Evolutionary conservation across 2,329 filamentous ascomycete genomes (phyloP).

Genomic region (Talaromyces piceae): DNA sequence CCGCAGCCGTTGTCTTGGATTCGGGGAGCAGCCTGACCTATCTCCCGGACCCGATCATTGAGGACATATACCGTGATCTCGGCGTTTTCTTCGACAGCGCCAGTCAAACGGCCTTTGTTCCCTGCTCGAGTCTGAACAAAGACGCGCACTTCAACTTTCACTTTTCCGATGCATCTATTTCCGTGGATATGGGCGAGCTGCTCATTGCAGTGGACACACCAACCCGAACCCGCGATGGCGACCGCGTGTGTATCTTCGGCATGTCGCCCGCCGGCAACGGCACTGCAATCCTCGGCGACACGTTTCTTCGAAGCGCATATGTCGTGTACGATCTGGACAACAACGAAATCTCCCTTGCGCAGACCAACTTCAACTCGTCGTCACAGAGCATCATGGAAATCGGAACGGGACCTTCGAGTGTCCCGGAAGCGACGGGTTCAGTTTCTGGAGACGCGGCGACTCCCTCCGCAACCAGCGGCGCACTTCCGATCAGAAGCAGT

Average conservation of each 20-base stretch:
- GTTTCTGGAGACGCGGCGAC: too few species aligned
- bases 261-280: slow-evolving; percentile 44
- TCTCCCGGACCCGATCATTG: slow-evolving; percentile 27
- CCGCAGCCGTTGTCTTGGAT: slow-evolving; percentile 34
- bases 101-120: slow-evolving; percentile 47
- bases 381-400: slow-evolving; percentile 47
- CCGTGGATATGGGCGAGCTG: slow-evolving; percentile 49
- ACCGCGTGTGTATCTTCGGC: slow-evolving; percentile 39
- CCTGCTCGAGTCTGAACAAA: slow-evolving; percentile 46
- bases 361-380: slow-evolving; percentile 54
- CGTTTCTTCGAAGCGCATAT: slow-evolving; percentile 56
- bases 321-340: slow-evolving; percentile 55
- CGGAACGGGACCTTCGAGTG: slow-evolving; percentile 37
- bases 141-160: slow-evolving; percentile 49
- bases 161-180: slow-evolving; percentile 50
- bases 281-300: slow-evolving; percentile 52
- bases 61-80: slow-evolving; percentile 50
- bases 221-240: slow-evolving; percentile 27
- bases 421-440: slow-evolving; percentile 49
- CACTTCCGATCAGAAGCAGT: too few species aligned
- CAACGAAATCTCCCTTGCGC: slow-evolving; percentile 55
- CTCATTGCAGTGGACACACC: slow-evolving; percentile 41
- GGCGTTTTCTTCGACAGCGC: slow-evolving; percentile 52
- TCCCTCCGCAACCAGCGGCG: too few species aligned
- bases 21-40: slow-evolving; percentile 34